Conservation (phyloP, 1,284 basidiomycete species). For the Dichomitus squalens region DNA sequence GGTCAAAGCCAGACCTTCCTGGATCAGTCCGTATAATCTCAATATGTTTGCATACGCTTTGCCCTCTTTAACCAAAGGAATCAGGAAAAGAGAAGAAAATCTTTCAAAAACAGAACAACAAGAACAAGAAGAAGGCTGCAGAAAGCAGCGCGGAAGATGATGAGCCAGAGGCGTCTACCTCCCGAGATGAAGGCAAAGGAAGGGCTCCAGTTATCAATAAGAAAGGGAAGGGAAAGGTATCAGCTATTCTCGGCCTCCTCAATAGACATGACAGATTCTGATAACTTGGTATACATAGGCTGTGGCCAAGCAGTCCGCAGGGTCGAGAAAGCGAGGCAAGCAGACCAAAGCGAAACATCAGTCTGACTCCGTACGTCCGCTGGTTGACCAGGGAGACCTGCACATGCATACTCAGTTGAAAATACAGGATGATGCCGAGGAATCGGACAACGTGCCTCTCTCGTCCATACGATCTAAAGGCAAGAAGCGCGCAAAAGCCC, state of each 20-base stretch:
- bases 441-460: constrained; percentile 11
- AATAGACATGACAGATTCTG: neutral
- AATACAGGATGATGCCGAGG: constrained; percentile 1
- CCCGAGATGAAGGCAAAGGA: constrained; percentile 2
- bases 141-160: constrained; percentile 26
- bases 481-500: constrained; percentile 12
- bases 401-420: neutral
- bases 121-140: constrained; percentile 7
- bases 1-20: constrained; percentile 38
- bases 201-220: neutral
- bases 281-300: neutral
- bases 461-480: constrained; percentile 4
- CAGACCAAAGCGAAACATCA: neutral
- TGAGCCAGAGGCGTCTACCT: constrained; percentile 11
- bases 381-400: neutral
- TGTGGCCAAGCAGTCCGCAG: neutral
- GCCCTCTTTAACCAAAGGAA: too few relatives aligned
- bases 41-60: too few relatives aligned
- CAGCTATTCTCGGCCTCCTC: neutral
- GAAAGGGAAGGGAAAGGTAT: constrained; percentile 14
- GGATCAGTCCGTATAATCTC: constrained; percentile 29
- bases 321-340: constrained; percentile 10
- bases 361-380: neutral
- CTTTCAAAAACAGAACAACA: constrained; percentile 37
- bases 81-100: constrained; percentile 43